A percentile compares a stretch with the other conserved stretches of the same genome.
These are phyloP conservation scores for Paspalum notatum DNA, from an alignment of 176 grass and related monocot genomes.

Conservation along the genomic window DNA sequence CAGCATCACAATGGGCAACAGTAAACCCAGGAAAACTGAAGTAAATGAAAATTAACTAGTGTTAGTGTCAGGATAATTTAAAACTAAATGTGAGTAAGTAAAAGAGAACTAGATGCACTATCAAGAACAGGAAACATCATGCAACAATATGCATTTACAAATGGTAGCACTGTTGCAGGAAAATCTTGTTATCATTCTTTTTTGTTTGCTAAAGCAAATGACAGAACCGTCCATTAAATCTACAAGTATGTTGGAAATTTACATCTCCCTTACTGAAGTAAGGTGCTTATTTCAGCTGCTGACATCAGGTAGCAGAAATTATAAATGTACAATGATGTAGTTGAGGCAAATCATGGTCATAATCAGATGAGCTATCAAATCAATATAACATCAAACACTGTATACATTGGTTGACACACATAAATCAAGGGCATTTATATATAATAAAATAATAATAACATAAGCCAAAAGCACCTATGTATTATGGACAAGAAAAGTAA, in stretches of 20 bases:
- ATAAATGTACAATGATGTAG: not conserved
- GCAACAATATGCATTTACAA: not conserved
- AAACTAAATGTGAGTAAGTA: slow-evolving; percentile 1
- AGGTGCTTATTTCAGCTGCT: no score
- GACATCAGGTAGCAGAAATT: not conserved
- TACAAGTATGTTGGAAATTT: not conserved
- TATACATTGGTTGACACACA: not conserved
- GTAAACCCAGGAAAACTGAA: slow-evolving; percentile 68
- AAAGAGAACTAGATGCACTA: not conserved
- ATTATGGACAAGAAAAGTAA: not conserved
- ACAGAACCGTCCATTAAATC: not conserved
- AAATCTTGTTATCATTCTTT: slow-evolving; percentile 11
- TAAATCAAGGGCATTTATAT: not conserved
- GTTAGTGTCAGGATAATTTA: not conserved
- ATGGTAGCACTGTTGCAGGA: not conserved
- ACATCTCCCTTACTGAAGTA: no score
- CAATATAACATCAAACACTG: not conserved
- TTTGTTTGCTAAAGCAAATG: slow-evolving; percentile 4
- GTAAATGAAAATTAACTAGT: slow-evolving; percentile 7
- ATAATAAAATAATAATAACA: not conserved
- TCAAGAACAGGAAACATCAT: not conserved
- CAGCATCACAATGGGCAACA: slow-evolving; percentile 86
- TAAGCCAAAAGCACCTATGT: not conserved
- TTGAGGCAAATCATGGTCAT: not conserved
- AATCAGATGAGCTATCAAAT: not conserved